These are phyloP conservation scores for Hypoxylon sp. DNA, from an alignment of 2,329 filamentous ascomycete genomes.

Conservation along the genomic window DNA sequence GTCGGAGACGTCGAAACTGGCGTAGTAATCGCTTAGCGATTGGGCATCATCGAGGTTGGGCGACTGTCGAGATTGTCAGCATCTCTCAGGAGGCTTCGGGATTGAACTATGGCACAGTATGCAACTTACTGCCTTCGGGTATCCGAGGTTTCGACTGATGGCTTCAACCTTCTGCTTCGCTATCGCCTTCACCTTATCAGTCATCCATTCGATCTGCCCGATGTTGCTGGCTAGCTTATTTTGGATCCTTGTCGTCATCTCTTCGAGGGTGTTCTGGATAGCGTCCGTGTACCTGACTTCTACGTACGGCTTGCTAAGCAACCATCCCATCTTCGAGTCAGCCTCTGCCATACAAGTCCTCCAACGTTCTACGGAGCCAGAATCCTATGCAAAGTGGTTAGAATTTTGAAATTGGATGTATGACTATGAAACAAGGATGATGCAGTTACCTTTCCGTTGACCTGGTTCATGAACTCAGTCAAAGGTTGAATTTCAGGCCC, in stretches of 20 bases:
- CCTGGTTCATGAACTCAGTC: neutral
- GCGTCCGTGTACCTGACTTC: slow-evolving; percentile 33
- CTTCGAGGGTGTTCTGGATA: slow-evolving; percentile 21
- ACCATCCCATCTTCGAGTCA: slow-evolving; percentile 21
- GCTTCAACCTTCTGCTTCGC: slow-evolving; percentile 34
- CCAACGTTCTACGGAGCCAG: slow-evolving; percentile 15
- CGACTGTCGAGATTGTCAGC: slow-evolving; percentile 4
- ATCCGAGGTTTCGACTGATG: slow-evolving; percentile 32
- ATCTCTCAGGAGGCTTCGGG: neutral
- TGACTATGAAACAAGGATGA: neutral
- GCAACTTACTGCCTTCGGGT: slow-evolving; percentile 23
- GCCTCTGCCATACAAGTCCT: slow-evolving; percentile 15
- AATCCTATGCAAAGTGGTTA: slow-evolving; percentile 12
- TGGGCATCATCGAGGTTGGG: slow-evolving; percentile 26
- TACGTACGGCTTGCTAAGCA: slow-evolving; percentile 30
- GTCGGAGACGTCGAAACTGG: slow-evolving; percentile 13
- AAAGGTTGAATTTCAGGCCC: slow-evolving; percentile 24
- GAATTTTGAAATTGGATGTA: neutral
- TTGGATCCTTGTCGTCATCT: slow-evolving; percentile 33
- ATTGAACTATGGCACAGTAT: neutral
- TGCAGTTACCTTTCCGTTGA: slow-evolving; percentile 7
- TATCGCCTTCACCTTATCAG: slow-evolving; percentile 32
- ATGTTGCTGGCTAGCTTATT: slow-evolving; percentile 29
- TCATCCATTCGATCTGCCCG: slow-evolving; percentile 32
- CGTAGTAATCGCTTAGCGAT: slow-evolving; percentile 23